These are phyloP conservation scores for Gossypium mustelinum DNA, from an alignment of 345 rosid species.

Conservation along the genomic window DNA sequence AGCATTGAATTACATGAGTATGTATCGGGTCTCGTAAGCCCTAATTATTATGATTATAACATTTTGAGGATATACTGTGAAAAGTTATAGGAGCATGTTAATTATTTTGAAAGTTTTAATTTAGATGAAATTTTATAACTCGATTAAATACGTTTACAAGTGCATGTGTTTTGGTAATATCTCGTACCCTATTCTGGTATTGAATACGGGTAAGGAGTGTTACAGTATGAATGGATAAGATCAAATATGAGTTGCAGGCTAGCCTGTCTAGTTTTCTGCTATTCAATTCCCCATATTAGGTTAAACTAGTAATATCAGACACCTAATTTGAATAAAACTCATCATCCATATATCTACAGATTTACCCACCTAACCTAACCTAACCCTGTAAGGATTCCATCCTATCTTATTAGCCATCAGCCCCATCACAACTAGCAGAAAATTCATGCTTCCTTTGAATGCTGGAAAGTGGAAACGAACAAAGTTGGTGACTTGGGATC, in stretches of 20 bases:
- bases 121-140: no score
- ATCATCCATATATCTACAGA: conserved; percentile 1
- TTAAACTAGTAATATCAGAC: not conserved
- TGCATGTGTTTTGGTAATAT: no score
- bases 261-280: not conserved
- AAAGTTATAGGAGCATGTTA: no score
- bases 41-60: no score
- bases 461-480: conserved; percentile 10
- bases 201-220: no score
- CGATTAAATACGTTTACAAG: no score
- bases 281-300: not conserved
- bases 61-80: no score
- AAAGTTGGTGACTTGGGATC: not conserved
- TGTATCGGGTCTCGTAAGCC: no score
- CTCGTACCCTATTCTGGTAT: no score
- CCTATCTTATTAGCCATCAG: not conserved
- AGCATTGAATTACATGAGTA: no score
- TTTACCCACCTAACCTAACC: conserved; percentile 2
- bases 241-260: not conserved
- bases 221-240: not conserved
- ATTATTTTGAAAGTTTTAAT: no score
- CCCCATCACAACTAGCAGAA: not conserved
- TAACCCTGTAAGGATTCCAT: conserved; percentile 6
- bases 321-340: not conserved
- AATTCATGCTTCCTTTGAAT: not conserved